phyloP scores from a whole-genome alignment of 1,284 basidiomycete species.

The Trametes sp. region DNA sequence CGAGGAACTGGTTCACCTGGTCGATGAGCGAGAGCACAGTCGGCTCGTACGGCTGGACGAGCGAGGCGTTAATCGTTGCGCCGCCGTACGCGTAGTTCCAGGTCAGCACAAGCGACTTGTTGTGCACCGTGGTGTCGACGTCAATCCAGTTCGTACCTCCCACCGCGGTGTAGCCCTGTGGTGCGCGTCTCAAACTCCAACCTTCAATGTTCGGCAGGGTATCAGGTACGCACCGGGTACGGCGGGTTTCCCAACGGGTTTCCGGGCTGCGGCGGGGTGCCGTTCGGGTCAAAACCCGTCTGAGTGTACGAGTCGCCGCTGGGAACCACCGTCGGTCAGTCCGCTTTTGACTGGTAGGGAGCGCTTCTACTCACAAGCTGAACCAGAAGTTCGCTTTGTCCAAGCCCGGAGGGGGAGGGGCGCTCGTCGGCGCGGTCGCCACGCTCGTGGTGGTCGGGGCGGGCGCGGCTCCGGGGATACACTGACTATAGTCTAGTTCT shows the following conservation, averaged over 20 bases:
- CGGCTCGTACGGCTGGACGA: constrained; percentile 57
- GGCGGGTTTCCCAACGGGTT: constrained; percentile 67
- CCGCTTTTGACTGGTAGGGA: neutral
- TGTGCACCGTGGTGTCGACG: constrained; percentile 55
- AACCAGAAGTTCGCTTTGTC: constrained; percentile 54
- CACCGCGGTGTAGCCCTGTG: constrained; percentile 57
- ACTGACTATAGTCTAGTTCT: constrained; percentile 53
- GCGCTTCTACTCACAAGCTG: constrained; percentile 49
- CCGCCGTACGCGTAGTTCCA: constrained; percentile 71
- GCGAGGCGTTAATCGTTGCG: constrained; percentile 61
- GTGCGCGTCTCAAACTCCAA: neutral
- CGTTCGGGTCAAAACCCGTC: constrained; percentile 55
- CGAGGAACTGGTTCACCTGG: constrained; percentile 62
- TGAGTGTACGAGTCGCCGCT: constrained; percentile 69
- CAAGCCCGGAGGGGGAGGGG: constrained; percentile 26
- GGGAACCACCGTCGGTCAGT: neutral
- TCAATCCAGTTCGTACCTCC: constrained; percentile 69
- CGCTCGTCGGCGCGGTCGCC: constrained; percentile 33
- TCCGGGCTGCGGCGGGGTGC: constrained; percentile 49
- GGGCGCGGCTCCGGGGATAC: constrained; percentile 44
- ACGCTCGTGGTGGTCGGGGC: constrained; percentile 38
- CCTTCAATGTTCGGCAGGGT: neutral
- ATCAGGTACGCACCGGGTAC: constrained; percentile 55
- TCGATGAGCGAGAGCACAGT: constrained; percentile 60
- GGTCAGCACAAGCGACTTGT: constrained; percentile 59